Conservation (phyloP, 2,329 filamentous ascomycete genomes). For the Colletotrichum endophyticum region DNA sequence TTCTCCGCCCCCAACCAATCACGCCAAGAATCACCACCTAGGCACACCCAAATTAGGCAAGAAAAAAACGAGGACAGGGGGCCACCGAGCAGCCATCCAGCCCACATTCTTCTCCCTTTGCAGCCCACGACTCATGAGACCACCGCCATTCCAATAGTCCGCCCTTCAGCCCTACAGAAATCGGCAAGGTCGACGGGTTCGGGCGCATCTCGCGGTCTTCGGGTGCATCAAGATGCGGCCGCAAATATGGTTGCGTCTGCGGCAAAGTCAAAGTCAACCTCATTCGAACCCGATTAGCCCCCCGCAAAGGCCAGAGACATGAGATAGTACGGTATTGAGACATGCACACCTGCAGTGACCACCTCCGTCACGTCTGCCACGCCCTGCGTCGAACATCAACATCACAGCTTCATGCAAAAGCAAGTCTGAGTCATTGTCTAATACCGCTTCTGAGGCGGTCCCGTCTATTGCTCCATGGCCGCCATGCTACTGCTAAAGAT, state of each 20-base stretch:
- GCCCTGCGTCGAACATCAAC: background rate
- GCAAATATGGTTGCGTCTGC: background rate
- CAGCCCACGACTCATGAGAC: background rate
- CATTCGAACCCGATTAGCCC: background rate
- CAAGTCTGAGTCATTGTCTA: background rate
- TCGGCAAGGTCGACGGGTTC: background rate
- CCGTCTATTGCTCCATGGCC: constrained; percentile 2
- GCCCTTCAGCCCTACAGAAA: background rate
- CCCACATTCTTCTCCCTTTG: background rate
- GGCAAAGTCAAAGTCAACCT: constrained; percentile 8
- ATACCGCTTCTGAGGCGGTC: background rate
- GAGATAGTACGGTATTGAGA: background rate
- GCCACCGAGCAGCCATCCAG: background rate
- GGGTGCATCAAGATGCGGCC: background rate
- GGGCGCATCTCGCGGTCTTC: background rate
- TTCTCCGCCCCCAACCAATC: constrained; percentile 1
- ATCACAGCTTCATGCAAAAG: background rate
- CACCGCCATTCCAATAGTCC: background rate
- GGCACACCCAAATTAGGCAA: constrained; percentile 1
- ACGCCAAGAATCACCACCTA: constrained; percentile 3
- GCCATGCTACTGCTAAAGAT: background rate
- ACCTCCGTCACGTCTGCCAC: background rate
- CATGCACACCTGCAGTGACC: background rate
- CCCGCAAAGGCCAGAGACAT: background rate
- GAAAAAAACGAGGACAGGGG: background rate